A percentile compares a stretch with the other conserved stretches of the same genome.
Conservation (phyloP, 2,329 filamentous ascomycete genomes). For the Penicillium crustosum region DNA sequence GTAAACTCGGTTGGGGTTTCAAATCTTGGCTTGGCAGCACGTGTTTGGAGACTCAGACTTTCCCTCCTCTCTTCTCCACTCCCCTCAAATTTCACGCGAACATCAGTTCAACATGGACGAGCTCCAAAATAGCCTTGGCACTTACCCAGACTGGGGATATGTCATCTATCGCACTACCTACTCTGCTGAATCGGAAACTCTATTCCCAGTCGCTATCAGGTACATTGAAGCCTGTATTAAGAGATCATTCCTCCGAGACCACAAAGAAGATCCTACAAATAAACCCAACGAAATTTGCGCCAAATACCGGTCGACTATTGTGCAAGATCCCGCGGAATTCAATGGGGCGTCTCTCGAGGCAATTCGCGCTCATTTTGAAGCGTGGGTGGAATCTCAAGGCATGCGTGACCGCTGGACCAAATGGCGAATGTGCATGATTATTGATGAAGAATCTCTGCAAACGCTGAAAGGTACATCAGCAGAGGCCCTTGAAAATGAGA, state of each 20-base stretch:
- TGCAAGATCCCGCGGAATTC: constrained; percentile 13
- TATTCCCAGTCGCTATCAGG: constrained; percentile 11
- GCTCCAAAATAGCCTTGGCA: constrained; percentile 4
- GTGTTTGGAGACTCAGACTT: too few species aligned
- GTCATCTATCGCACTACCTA: constrained; percentile 20
- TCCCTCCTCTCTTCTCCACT: too few species aligned
- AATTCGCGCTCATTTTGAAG: constrained; percentile 16
- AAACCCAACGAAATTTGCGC: constrained; percentile 1
- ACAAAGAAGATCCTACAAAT: background rate
- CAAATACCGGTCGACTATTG: constrained; percentile 14
- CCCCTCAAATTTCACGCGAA: too few species aligned
- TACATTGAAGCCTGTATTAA: constrained; percentile 18
- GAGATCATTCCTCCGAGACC: constrained; percentile 1
- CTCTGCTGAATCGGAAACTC: constrained; percentile 11
- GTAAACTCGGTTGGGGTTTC: too few species aligned
- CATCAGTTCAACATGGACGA: constrained; percentile 7
- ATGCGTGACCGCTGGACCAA: constrained; percentile 10
- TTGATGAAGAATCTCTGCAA: constrained; percentile 18
- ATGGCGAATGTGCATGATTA: constrained; percentile 15
- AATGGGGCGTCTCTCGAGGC: constrained; percentile 12
- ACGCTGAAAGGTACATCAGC: constrained; percentile 12
- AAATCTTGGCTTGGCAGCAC: too few species aligned
- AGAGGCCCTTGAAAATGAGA: constrained; percentile 6
- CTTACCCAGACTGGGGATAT: constrained; percentile 16
- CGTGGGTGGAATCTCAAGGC: constrained; percentile 11